A percentile compares a stretch with the other conserved stretches of the same genome.
Evolutionary conservation across 176 grass and related monocot genomes (phyloP).

Genomic region (Eleusine indica): DNA sequence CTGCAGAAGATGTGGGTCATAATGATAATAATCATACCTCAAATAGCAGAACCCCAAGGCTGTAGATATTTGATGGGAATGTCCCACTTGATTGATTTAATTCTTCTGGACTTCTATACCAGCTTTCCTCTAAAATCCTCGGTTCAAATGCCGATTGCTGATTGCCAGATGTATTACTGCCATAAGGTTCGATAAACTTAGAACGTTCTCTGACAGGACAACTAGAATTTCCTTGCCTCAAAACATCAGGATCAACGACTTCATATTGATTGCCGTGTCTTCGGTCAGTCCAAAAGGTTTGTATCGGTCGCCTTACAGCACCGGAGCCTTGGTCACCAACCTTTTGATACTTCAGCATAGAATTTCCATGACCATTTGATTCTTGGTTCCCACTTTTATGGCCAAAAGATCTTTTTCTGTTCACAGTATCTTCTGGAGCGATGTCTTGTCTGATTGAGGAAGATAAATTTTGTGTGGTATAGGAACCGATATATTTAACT

Average conservation of each 20-base stretch:
- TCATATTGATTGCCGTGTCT: constrained; percentile 49
- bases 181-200: constrained; percentile 33
- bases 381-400: constrained; percentile 44
- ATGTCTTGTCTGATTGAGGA: constrained; percentile 38
- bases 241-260: constrained; percentile 35
- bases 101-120: constrained; percentile 91
- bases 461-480: constrained; percentile 55
- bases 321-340: constrained; percentile 42
- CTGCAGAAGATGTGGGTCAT: constrained; percentile 7
- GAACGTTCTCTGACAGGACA: constrained; percentile 39
- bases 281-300: constrained; percentile 38
- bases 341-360: constrained; percentile 70
- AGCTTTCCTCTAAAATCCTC: constrained; percentile 76
- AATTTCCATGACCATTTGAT: constrained; percentile 34
- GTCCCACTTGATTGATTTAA: constrained; percentile 40
- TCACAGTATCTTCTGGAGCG: constrained; percentile 41
- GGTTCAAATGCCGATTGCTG: constrained; percentile 51
- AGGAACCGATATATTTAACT: constrained; percentile 78
- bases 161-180: constrained; percentile 23
- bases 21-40: constrained; percentile 64
- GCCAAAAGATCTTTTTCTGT: constrained; percentile 67
- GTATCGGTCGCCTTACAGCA: constrained; percentile 38
- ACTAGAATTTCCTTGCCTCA: constrained; percentile 42
- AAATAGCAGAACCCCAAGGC: constrained; percentile 95
- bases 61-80: constrained; percentile 81